Evolutionary conservation across 495 filamentous ascomycete genomes (phyloP).

Genomic region (Jackrogersella minutella): DNA sequence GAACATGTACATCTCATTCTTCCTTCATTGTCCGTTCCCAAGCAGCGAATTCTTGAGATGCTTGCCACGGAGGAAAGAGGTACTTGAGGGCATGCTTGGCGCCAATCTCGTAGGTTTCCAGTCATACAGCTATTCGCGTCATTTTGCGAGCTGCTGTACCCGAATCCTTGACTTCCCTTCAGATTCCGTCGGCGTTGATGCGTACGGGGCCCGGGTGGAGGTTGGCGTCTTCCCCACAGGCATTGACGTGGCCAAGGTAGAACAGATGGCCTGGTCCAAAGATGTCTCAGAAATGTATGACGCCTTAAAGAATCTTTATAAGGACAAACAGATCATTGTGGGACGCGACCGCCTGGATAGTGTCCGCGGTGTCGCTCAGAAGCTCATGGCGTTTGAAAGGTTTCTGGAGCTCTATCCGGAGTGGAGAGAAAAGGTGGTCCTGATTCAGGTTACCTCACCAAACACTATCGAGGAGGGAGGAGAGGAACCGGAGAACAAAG

Average conservation of each 20-base stretch:
- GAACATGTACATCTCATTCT: conserved; percentile 89
- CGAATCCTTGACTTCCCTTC: conserved; percentile 86
- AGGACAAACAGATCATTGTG: conserved; percentile 88
- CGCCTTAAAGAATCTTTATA: conserved; percentile 74
- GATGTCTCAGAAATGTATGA: conserved; percentile 72
- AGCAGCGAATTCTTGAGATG: conserved; percentile 93
- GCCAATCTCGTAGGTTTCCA: conserved; percentile 94
- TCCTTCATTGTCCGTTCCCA: conserved; percentile 90
- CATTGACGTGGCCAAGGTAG: conserved; percentile 78
- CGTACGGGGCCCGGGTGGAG: conserved; percentile 84
- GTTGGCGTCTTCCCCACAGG: conserved; percentile 93
- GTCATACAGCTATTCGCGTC: conserved; percentile 88
- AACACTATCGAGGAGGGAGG: conserved; percentile 77
- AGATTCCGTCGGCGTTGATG: conserved; percentile 79
- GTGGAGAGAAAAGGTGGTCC: conserved; percentile 89
- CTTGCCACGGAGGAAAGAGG: conserved; percentile 82
- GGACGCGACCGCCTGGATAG: conserved; percentile 92
- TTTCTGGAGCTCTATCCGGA: conserved; percentile 88
- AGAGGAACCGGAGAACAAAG: conserved; percentile 73
- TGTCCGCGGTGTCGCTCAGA: conserved; percentile 89
- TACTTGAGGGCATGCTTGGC: conserved; percentile 85
- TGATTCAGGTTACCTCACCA: conserved; percentile 93
- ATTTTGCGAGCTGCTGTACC: conserved; percentile 92
- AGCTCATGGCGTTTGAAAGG: conserved; percentile 88
- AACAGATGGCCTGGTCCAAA: conserved; percentile 72